These are phyloP conservation scores for Phyllostachys edulis DNA, from an alignment of 176 grass and related monocot species.

Conservation along the genomic window DNA sequence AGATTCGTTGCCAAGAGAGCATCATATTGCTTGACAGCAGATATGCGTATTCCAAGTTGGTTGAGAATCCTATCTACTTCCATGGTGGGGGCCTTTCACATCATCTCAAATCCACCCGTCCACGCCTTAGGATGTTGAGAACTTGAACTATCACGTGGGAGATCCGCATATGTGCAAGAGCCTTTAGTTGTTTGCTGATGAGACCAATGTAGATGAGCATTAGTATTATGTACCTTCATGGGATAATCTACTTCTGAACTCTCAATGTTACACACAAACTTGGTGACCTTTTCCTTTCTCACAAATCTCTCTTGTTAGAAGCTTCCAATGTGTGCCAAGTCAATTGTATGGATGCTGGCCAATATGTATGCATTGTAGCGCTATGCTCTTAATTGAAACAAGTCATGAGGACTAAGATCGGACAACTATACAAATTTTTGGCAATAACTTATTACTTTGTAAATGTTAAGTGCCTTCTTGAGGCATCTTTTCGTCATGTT, in stretches of 20 bases:
- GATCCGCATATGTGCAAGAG: neutral
- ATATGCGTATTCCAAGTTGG: slow-evolving; percentile 21
- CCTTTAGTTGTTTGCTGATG: slow-evolving; percentile 19
- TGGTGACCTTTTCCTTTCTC: slow-evolving; percentile 16
- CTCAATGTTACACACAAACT: neutral
- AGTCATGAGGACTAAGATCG: slow-evolving; percentile 9
- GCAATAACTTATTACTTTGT: neutral
- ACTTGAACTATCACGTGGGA: slow-evolving; percentile 14
- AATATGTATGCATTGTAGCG: neutral
- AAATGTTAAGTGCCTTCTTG: neutral
- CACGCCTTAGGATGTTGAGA: slow-evolving; percentile 7
- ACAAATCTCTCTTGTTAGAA: slow-evolving; percentile 17
- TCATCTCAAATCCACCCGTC: neutral
- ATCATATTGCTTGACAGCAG: neutral
- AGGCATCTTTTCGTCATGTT: neutral
- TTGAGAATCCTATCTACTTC: slow-evolving; percentile 23
- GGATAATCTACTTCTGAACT: slow-evolving; percentile 9
- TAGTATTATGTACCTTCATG: slow-evolving; percentile 24
- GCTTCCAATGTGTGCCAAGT: neutral
- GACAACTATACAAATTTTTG: neutral
- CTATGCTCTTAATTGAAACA: slow-evolving; percentile 9
- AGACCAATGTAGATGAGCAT: slow-evolving; percentile 21
- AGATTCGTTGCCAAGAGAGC: slow-evolving; percentile 14
- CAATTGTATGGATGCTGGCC: slow-evolving; percentile 5
- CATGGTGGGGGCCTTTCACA: slow-evolving; percentile 1